Percentiles rank a stretch among this genome's conserved stretches.
These are phyloP conservation scores for Dichomitus squalens DNA, from an alignment of 1,284 basidiomycete species.

Conservation along the genomic window DNA sequence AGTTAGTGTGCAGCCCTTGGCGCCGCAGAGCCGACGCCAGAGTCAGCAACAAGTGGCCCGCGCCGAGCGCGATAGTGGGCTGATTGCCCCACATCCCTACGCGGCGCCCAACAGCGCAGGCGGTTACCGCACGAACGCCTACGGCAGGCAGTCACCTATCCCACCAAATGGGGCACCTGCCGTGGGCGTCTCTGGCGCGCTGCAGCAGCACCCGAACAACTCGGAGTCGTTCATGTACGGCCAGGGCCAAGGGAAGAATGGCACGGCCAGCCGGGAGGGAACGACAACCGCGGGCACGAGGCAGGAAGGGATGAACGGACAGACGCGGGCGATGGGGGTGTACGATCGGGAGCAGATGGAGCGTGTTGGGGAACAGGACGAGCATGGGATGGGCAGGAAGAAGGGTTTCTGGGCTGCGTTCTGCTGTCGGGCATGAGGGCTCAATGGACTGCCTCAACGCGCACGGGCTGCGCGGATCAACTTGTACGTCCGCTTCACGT, in stretches of 20 bases:
- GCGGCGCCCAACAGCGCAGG: constrained; percentile 59
- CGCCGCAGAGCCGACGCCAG: constrained; percentile 60
- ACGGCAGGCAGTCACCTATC: constrained; percentile 61
- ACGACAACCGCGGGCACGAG: constrained; percentile 29
- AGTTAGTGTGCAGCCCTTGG: constrained; percentile 62
- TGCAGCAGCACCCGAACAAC: constrained; percentile 33
- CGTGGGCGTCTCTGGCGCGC: constrained; percentile 29
- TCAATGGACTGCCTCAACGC: constrained; percentile 17
- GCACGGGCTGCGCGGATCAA: constrained; percentile 28
- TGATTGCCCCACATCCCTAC: constrained; percentile 68
- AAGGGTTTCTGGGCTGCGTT: constrained; percentile 60
- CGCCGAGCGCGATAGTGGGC: constrained; percentile 43
- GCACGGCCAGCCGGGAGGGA: constrained; percentile 34
- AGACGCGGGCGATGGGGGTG: constrained; percentile 59
- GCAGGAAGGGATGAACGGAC: constrained; percentile 41
- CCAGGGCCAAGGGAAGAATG: constrained; percentile 50
- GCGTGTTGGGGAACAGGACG: constrained; percentile 57
- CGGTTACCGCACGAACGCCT: constrained; percentile 53
- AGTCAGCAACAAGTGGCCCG: constrained; percentile 55
- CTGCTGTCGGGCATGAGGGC: constrained; percentile 67
- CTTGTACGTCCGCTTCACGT: constrained; percentile 18
- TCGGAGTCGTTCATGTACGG: constrained; percentile 67
- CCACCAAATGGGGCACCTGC: constrained; percentile 36
- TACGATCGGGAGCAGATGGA: constrained; percentile 55
- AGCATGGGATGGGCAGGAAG: constrained; percentile 50